These are phyloP conservation scores for Panaeolus papilionaceus DNA, from an alignment of 768 basidiomycete genomes.

Conservation along the genomic window DNA sequence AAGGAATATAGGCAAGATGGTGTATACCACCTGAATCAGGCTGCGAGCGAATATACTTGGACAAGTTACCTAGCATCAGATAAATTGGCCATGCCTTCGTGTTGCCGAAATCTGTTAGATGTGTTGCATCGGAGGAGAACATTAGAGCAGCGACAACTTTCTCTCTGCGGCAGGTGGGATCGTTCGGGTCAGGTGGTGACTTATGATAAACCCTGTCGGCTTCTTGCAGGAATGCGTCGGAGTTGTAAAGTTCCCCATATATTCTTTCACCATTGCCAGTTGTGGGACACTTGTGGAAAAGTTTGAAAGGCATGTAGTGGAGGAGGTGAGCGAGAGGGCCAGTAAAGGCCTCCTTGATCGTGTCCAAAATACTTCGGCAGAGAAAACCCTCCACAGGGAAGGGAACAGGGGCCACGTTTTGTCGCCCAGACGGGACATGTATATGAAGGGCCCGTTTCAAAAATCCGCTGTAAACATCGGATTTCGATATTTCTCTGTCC, in stretches of 20 bases:
- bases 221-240: constrained; percentile 32
- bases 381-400: constrained; percentile 35
- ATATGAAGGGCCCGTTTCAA: constrained; percentile 25
- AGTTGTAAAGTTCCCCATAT: constrained; percentile 32
- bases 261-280: constrained; percentile 25
- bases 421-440: constrained; percentile 32
- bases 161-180: constrained; percentile 27
- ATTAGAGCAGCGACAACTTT: constrained; percentile 33
- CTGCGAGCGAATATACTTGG: constrained; percentile 43
- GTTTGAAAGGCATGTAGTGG: constrained; percentile 37
- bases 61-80: constrained; percentile 44
- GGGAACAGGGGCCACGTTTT: constrained; percentile 22
- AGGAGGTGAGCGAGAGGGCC: constrained; percentile 27
- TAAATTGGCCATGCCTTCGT: constrained; percentile 51
- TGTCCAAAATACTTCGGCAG: constrained; percentile 27
- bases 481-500: constrained; percentile 20
- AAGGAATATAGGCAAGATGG: constrained; percentile 51
- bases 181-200: constrained; percentile 8
- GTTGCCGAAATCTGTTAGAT: constrained; percentile 41
- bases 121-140: constrained; percentile 42
- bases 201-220: constrained; percentile 5
- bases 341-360: constrained; percentile 32
- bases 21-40: constrained; percentile 40
- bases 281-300: constrained; percentile 25
- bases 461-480: constrained; percentile 19